phyloP scores from a whole-genome alignment of 768 basidiomycete genomes.

The Exidia glandulosa region DNA sequence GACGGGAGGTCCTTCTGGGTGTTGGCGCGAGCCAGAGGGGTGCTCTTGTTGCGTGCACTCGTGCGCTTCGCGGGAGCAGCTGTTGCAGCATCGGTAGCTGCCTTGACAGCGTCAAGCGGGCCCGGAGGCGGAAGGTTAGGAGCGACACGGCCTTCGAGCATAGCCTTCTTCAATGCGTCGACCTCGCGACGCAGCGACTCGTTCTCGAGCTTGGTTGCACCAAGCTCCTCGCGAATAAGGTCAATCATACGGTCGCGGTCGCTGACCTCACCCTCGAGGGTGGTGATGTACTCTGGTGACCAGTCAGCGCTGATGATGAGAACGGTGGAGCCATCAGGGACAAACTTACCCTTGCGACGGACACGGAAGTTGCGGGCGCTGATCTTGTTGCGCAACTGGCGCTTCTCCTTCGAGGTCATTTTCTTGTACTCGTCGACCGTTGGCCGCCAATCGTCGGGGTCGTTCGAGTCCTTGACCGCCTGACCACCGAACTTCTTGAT shows the following conservation, averaged over 20 bases:
- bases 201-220: slow-evolving; percentile 71
- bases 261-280: slow-evolving; percentile 86
- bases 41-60: slow-evolving; percentile 8
- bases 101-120: slow-evolving; percentile 20
- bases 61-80: slow-evolving; percentile 5
- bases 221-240: slow-evolving; percentile 75
- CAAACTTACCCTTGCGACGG: slow-evolving; percentile 66
- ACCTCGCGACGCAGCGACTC: slow-evolving; percentile 72
- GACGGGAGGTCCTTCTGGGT: slow-evolving; percentile 64
- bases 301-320: neutral
- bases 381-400: slow-evolving; percentile 95
- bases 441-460: slow-evolving; percentile 73
- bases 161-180: slow-evolving; percentile 56
- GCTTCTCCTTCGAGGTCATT: slow-evolving; percentile 90
- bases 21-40: slow-evolving; percentile 46
- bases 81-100: slow-evolving; percentile 25
- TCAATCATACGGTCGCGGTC: slow-evolving; percentile 87
- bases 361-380: slow-evolving; percentile 93
- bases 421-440: slow-evolving; percentile 90
- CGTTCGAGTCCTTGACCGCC: slow-evolving; percentile 39
- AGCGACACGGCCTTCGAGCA: slow-evolving; percentile 53
- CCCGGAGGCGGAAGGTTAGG: slow-evolving; percentile 35
- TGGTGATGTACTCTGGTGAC: slow-evolving; percentile 76
- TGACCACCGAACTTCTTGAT: slow-evolving; percentile 24
- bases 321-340: neutral